A percentile compares a stretch with the other conserved stretches of the same genome.
Evolutionary conservation across 2,329 filamentous ascomycete species (phyloP).

Genomic region (Cladophialophora immunda): DNA sequence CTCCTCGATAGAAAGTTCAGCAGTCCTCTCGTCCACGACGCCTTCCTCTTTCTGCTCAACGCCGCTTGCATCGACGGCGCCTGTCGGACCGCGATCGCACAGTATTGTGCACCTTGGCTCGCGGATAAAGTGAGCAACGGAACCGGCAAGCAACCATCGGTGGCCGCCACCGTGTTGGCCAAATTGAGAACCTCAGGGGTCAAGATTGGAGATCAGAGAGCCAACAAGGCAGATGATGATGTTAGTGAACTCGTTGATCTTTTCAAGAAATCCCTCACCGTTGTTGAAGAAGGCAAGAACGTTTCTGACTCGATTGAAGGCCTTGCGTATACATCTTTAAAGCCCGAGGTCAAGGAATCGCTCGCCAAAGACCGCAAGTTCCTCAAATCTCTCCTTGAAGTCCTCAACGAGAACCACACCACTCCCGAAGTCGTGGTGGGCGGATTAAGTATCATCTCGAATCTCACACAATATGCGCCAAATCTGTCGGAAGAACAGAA

Average conservation of each 20-base stretch:
- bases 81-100: constrained; percentile 83
- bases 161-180: constrained; percentile 77
- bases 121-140: constrained; percentile 82
- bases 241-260: constrained; percentile 62
- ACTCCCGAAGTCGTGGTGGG: constrained; percentile 82
- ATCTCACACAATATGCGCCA: constrained; percentile 83
- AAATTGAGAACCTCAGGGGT: constrained; percentile 61
- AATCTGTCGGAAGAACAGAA: constrained; percentile 87
- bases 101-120: constrained; percentile 87
- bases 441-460: constrained; percentile 82
- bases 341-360: constrained; percentile 83
- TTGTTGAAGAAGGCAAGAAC: constrained; percentile 53
- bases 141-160: constrained; percentile 60
- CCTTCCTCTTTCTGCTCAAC: constrained; percentile 87
- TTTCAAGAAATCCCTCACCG: constrained; percentile 59
- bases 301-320: constrained; percentile 87
- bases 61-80: constrained; percentile 85
- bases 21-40: constrained; percentile 84
- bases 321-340: constrained; percentile 88
- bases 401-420: constrained; percentile 58
- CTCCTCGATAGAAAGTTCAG: constrained; percentile 83
- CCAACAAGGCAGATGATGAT: constrained; percentile 50
- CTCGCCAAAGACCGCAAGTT: constrained; percentile 74
- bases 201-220: constrained; percentile 46
- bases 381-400: constrained; percentile 71